Evolutionary conservation across 2,329 filamentous ascomycete species (phyloP).

Genomic region (Monosporascus sp.): DNA sequence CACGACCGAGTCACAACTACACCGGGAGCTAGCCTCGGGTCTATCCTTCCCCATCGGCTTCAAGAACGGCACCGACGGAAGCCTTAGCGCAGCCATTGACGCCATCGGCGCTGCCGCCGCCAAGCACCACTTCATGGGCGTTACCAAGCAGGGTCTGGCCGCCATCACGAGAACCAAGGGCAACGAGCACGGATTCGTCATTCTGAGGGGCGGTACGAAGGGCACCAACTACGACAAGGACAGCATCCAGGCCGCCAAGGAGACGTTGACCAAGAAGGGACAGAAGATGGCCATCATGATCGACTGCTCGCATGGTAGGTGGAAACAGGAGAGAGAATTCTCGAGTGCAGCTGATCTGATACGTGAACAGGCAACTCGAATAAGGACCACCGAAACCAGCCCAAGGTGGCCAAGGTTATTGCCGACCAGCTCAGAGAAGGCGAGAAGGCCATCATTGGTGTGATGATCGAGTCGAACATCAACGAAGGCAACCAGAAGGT

Average conservation of each 20-base stretch:
- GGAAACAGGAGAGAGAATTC: neutral
- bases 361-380: slow-evolving; percentile 72
- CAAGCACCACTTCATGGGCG: slow-evolving; percentile 97
- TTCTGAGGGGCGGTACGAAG: slow-evolving; percentile 83
- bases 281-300: slow-evolving; percentile 92
- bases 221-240: slow-evolving; percentile 92
- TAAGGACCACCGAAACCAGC: slow-evolving; percentile 97
- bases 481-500: slow-evolving; percentile 88
- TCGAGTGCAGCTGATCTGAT: slow-evolving; percentile 7
- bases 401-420: slow-evolving; percentile 78
- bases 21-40: slow-evolving; percentile 91
- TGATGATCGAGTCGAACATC: slow-evolving; percentile 99
- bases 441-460: slow-evolving; percentile 83
- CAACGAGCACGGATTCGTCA: slow-evolving; percentile 97
- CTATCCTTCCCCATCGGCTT: slow-evolving; percentile 97
- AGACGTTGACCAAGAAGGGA: slow-evolving; percentile 73
- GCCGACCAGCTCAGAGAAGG: slow-evolving; percentile 82
- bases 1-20: slow-evolving; percentile 93
- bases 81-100: slow-evolving; percentile 85
- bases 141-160: slow-evolving; percentile 94
- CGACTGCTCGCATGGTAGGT: slow-evolving; percentile 89
- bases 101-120: slow-evolving; percentile 82
- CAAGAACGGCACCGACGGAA: slow-evolving; percentile 98
- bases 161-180: slow-evolving; percentile 90
- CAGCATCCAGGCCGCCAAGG: slow-evolving; percentile 73